Evolutionary conservation across 1,284 basidiomycete species (phyloP), one percentile per base, ranked within the genome.

Genomic region (Ceratorhiza oryzae-sativae): DNA sequence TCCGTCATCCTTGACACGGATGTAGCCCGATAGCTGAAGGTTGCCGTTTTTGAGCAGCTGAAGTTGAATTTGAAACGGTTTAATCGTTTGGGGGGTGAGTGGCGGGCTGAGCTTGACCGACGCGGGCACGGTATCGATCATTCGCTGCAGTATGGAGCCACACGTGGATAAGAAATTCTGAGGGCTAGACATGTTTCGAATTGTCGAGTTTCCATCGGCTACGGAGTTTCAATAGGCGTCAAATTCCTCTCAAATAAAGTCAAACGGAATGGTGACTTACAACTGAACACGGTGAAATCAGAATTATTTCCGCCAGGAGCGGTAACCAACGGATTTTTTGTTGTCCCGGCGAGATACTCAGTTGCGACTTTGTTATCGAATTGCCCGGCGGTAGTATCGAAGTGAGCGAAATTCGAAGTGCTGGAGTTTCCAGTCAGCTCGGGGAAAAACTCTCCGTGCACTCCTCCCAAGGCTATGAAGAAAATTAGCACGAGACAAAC

Each of bases 261-360:
- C 5, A 13, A 6, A 45, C 9, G 42, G n/a, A 45, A 45, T 39
- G n/a, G n/a, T n/a, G 6, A 51, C 20, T 25, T 10, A 51, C 49
- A 51, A n/a, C 18, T 51, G 30, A 51, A 51, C 23, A 51, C 49
- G 25, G 6, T 27, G 18, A 51, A 30, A 30, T 51, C 49, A 25
- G 49, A 51, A 25, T 51, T 51, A 30, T 51, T 51, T 51, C 49
- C 49, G 18, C 49, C 49, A 12, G 49, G 49, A 51, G 49, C 49
- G 5, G 27, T 25, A 25, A 51, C 49, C 9, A 51, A 9, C 8
- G 49, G 49, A 25, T 51, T 51, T 25, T 51, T 25, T 1, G 49
- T 51, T 30, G 49, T 51, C 20, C 49, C 23, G 18, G 23, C 49
- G 23, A 51, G 49, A n/a, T 51, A 51, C 23, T 51, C 49, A 25